Base-by-base conservation (phyloP, 768 basidiomycete species). In the Dictyophora rubrovolvata region DNA sequence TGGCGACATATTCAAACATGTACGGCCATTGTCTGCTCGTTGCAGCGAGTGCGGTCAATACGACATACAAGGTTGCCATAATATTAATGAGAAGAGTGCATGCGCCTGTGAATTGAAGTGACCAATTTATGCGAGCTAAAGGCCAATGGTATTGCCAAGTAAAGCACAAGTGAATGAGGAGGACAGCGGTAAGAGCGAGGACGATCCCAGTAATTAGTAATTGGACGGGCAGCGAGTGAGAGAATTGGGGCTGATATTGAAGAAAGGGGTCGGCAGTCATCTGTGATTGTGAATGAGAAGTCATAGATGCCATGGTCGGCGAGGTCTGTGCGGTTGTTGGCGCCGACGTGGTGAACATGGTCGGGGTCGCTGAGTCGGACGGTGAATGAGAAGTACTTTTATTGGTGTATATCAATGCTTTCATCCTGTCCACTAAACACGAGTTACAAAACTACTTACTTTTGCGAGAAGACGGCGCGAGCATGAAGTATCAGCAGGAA, bases 131-230 rank as follows among this genome's bases (percentile, higher is more conserved):
- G 6, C 86, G 87, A 0, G 93, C 92, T 46, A 99, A 84, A 0
- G 93, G 91, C 80, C 88, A 90, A 70, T 99, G 96, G 63, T 95
- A 97, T 68, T 95, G 92, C 0, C 87, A 88, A 5, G 96, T 97
- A 74, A 99, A 96, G 60, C 93, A 70, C 63, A 99, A 84, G 65
- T 98, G 93, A 59, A 96, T 83, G 65, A 96, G 77, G 48, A 99
- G 84, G 18, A 95, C 86, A 49, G 79, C 76, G 49, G 89, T 81
- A 61, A 98, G 82, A 10, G 95, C 89, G 62, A 95, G 74, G 5
- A 91, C 82, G 62, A 96, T 80, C 50, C 92, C 92, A 1, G 83
- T 85, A 55, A 95, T 73, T 60, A 96, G 79, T 54, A 97, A 82
- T 67, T 99, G 96, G 0, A 95, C 81, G 1, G 95, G 93, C 16